A percentile compares a stretch with the other conserved stretches of the same genome.
Conservation (phyloP, 169 alveolate species). For the Cryptosporidium meleagridis region DNA sequence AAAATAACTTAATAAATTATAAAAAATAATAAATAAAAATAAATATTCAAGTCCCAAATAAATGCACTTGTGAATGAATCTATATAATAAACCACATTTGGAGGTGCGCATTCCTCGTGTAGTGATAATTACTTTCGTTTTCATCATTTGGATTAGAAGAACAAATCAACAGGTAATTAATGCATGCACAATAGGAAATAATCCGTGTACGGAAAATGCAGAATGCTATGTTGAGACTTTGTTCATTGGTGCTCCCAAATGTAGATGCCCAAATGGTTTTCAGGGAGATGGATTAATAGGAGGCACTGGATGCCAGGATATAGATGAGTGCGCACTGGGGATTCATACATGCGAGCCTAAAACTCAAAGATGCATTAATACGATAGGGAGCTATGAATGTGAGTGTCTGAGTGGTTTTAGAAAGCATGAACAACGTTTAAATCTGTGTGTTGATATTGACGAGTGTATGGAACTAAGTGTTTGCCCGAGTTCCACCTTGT, state of each 20-base stretch:
- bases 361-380: conserved; percentile 75
- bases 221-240: conserved; percentile 69
- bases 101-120: not conserved
- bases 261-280: conserved; percentile 77
- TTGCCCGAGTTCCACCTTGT: conserved; percentile 75
- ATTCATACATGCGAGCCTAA: conserved; percentile 71
- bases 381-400: conserved; percentile 77
- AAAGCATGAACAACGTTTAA: conserved; percentile 73
- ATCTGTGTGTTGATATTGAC: conserved; percentile 77
- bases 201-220: conserved; percentile 66
- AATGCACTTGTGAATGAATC: conserved; percentile 23
- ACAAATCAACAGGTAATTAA: conserved; percentile 43
- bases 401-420: conserved; percentile 75
- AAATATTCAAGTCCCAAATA: not conserved
- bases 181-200: conserved; percentile 74
- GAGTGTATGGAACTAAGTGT: conserved; percentile 78
- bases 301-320: conserved; percentile 78
- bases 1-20: not conserved
- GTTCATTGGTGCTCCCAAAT: conserved; percentile 77
- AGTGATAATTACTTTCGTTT: not conserved
- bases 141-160: conserved; percentile 1
- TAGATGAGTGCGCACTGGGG: conserved; percentile 78
- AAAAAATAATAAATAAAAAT: not conserved
- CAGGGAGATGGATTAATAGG: conserved; percentile 76
- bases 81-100: not conserved